Base-by-base conservation (phyloP, 129 eudicot species). In the Flaveria brownii region DNA sequence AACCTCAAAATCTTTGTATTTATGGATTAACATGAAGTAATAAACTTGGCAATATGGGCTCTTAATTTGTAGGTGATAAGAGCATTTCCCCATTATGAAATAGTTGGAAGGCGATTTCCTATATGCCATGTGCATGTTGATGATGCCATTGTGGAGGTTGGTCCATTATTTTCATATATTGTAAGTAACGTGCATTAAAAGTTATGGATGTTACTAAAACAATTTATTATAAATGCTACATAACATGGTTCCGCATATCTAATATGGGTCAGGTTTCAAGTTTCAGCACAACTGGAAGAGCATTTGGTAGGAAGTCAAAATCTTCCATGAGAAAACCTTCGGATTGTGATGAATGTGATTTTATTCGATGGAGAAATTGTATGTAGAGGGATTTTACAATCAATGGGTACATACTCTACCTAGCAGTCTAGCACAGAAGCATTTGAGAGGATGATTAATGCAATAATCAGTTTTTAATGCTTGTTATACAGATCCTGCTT, bases 21-120 rank as follows among this genome's bases (percentile, higher is more conserved):
- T 11, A 13, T 47, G 26, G 26, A 30, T 22, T 13, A 43, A 50
- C 56, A 18, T 70, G 28, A 56, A 33, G 39, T 33, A 6, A 39
- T 46, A 45, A 47, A 36, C 36, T 66, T 56, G 41, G 28, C 60
- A 54, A 60, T 61, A 25, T 50, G 30, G 57, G 65, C 67, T 12
- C 13, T 57, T 30, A 30, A 63, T 63, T 23, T 84, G 77, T 83
- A 88, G 93, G 88, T 88, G 43, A 67, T 67, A 68, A 69, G 84
- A 82, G 78, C 85, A 57, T 88, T 88, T 81, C 82, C 84, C 6
- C 86, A 51, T 11, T 83, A 87, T 76, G 86, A 83, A 81, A 70
- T 88, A 43, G 88, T 88, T 79, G 93, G 93, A 73, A 86, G 75
- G 68, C 81, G 93, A 28, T 88, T 88, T 80, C 93, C 93, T 22